phyloP scores from a whole-genome alignment of 2,329 filamentous ascomycete species.

The Periconia macrospinosa region DNA sequence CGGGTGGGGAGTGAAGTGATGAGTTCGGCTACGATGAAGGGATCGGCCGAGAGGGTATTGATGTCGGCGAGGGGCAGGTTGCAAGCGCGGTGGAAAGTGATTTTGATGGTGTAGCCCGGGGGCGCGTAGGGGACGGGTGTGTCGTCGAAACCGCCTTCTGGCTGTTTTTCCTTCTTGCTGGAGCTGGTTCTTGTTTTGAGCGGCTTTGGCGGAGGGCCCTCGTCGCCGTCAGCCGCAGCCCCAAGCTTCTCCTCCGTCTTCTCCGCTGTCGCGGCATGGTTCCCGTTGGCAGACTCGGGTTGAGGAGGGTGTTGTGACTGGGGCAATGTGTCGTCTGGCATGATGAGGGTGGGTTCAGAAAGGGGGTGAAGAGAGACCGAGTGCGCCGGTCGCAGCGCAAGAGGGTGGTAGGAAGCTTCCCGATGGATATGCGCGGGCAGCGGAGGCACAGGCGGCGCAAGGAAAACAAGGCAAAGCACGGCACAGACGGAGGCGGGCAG shows the following conservation, averaged over 20 bases:
- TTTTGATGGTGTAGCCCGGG: conserved; percentile 79
- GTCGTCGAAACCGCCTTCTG: conserved; percentile 76
- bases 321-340: conserved; percentile 12
- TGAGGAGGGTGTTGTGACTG: conserved; percentile 1
- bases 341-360: conserved; percentile 2
- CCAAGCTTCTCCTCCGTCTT: conserved; percentile 1
- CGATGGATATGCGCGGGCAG: no score
- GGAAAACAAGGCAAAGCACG: no score
- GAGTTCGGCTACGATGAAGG: conserved; percentile 78
- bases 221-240: conserved; percentile 8
- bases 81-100: conserved; percentile 78
- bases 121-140: conserved; percentile 76
- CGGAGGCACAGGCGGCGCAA: no score
- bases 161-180: conserved; percentile 45
- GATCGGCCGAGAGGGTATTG: conserved; percentile 76
- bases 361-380: neutral
- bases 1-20: conserved; percentile 69
- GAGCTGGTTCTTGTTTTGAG: conserved; percentile 26
- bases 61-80: conserved; percentile 85
- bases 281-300: conserved; percentile 11
- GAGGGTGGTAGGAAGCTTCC: neutral
- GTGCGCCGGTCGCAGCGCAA: neutral
- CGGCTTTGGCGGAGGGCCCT: conserved; percentile 21
- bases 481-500: no score
- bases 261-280: conserved; percentile 14